Evolutionary conservation across 208 protist genomes (phyloP), one percentile per base, ranked within the genome.

Genomic region (Trypanosoma platydactyli): DNA sequence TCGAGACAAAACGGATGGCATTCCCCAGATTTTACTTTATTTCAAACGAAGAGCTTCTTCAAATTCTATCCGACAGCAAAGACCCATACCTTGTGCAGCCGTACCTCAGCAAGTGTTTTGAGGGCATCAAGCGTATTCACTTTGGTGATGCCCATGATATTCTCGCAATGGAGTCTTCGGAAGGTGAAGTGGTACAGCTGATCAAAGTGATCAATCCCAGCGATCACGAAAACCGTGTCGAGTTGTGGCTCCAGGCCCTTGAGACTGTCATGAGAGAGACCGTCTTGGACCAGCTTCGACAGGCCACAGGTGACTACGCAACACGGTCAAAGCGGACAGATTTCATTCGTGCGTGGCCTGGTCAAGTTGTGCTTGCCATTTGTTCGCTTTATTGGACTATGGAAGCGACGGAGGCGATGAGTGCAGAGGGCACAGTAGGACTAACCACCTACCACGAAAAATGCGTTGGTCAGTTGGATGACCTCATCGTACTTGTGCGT

Each of bases 11-110:
- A 86, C 86, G 98, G 22, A 94, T 97, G 82, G 84, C 84, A 29
- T 98, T 98, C 74, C 95, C 96, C 9, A 85, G 98, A 58, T 99
- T 99, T 81, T 99, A 98, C 76, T 98, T 99, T 72, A 94, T 98
- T 52, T 97, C 94, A 15, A 97, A 97, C 73, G 93, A 98, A 76
- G 94, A 97, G 78, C 76, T 98, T 55, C 76, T 98, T 35, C 91
- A 99, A 78, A 98, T 99, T 64, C 78, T 99, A 30, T 97, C 96
- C 7, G 84, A 98, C 77, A 94, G 89, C 62, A 96, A 96, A 59
- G 96, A 99, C 80, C 94, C 96, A 15, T 96, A 91, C 64, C 85
- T 93, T 22, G 93, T 99, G 40, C 95, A 98, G 82, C 89, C 89
- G 24, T 97, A 99, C 70, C 77, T 99, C 68, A 89, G 82, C 71